A percentile compares a stretch with the other conserved stretches of the same genome.
phyloP scores from a whole-genome alignment of 768 basidiomycete genomes.

The Mycena indigotica region DNA sequence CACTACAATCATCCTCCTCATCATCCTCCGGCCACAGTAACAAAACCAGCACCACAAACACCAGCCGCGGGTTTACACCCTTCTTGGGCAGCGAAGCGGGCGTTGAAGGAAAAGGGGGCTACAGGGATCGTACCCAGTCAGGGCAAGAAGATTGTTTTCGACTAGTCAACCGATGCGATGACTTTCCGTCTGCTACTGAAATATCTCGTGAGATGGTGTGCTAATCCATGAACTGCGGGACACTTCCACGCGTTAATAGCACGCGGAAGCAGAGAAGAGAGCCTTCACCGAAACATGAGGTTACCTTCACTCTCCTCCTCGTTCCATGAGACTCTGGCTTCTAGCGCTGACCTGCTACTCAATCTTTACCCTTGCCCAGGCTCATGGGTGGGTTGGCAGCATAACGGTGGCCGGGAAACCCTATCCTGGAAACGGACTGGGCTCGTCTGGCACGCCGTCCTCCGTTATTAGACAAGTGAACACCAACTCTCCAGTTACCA shows the following conservation, averaged over 20 bases:
- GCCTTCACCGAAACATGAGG: neutral
- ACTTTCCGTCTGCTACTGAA: too few relatives aligned
- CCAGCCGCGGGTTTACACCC: constrained; percentile 67
- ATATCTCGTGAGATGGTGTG: too few relatives aligned
- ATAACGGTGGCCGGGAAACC: constrained; percentile 46
- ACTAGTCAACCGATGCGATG: too few relatives aligned
- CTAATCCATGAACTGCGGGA: too few relatives aligned
- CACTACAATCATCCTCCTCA: constrained; percentile 3
- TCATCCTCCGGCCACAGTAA: constrained; percentile 7
- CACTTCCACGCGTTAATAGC: too few relatives aligned
- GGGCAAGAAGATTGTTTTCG: constrained; percentile 85
- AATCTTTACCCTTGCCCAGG: constrained; percentile 30
- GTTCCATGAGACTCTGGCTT: neutral
- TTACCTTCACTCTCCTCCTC: neutral
- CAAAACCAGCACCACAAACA: constrained; percentile 36
- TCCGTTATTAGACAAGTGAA: constrained; percentile 49
- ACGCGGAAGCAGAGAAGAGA: too few relatives aligned
- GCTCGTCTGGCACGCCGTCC: constrained; percentile 38
- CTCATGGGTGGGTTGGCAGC: constrained; percentile 47
- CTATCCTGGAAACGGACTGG: constrained; percentile 47
- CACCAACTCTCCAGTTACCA: constrained; percentile 49
- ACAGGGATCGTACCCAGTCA: constrained; percentile 64
- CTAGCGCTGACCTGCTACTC: constrained; percentile 16
- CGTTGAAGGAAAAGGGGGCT: constrained; percentile 69
- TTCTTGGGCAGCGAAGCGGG: constrained; percentile 94